A percentile compares a stretch with the other conserved stretches of the same genome.
Evolutionary conservation across 805 yeast species (phyloP).

Genomic region (Saccharomycopsis sp.): DNA sequence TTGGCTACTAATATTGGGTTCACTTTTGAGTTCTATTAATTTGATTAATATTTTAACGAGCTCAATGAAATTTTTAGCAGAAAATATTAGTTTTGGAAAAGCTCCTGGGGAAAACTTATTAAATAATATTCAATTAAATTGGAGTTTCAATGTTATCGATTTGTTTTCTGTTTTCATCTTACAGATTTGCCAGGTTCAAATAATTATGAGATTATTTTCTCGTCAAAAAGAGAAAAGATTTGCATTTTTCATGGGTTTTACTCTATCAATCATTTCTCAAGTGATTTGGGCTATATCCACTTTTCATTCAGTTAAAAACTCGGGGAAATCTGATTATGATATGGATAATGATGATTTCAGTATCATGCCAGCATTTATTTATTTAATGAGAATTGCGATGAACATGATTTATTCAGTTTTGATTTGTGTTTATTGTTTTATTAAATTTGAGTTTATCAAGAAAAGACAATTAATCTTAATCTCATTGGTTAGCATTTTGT

Average conservation of each 20-base stretch:
- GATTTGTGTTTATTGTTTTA: conserved; percentile 42
- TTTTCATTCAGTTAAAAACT: conserved; percentile 23
- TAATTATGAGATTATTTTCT: conserved; percentile 55
- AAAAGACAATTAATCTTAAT: conserved; percentile 41
- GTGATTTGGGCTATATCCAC: conserved; percentile 61
- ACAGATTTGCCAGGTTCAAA: conserved; percentile 62
- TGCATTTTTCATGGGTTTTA: conserved; percentile 47
- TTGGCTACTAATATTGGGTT: conserved; percentile 36
- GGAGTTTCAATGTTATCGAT: conserved; percentile 43
- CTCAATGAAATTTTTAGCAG: conserved; percentile 34
- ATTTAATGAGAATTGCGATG: conserved; percentile 61
- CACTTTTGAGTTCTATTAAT: conserved; percentile 44
- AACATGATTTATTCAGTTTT: conserved; percentile 59
- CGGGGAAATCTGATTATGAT: conserved; percentile 20
- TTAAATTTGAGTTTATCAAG: conserved; percentile 41
- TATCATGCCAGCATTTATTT: conserved; percentile 63
- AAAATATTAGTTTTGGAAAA: conserved; percentile 28
- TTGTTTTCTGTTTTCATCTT: conserved; percentile 46
- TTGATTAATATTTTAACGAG: conserved; percentile 39
- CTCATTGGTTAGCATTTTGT: conserved; percentile 43
- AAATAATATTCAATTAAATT: conserved; percentile 29
- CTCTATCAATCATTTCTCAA: conserved; percentile 46
- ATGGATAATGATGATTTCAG: conserved; percentile 37
- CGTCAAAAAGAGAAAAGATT: conserved; percentile 59
- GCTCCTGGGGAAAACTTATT: conserved; percentile 35